phyloP scores from a whole-genome alignment of 345 rosid genomes.

The Lepidium didymum region DNA sequence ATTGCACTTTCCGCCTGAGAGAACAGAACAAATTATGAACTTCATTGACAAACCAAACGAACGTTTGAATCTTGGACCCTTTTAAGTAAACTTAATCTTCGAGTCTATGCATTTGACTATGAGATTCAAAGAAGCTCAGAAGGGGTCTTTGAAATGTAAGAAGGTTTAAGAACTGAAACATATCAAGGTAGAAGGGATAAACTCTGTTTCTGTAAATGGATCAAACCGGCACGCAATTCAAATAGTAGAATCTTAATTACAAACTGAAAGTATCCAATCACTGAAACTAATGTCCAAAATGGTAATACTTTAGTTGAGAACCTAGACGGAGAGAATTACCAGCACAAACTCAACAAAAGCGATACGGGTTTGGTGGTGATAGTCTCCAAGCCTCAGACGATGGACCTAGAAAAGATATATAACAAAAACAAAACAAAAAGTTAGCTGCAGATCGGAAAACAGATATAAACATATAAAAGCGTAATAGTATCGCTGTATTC shows the following conservation, averaged over 20 bases:
- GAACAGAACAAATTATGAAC: background rate
- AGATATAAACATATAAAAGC: background rate
- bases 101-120: background rate
- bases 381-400: slow-evolving; percentile 94
- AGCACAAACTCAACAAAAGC: slow-evolving; percentile 86
- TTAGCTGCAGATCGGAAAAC: background rate
- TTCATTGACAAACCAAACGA: background rate
- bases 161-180: background rate
- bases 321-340: slow-evolving; percentile 32
- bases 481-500: background rate
- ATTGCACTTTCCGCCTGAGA: slow-evolving; percentile 96
- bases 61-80: background rate
- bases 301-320: background rate
- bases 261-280: background rate
- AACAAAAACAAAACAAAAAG: background rate
- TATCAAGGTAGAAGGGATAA: background rate
- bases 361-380: slow-evolving; percentile 85
- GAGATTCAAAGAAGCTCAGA: background rate
- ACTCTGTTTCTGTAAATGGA: background rate
- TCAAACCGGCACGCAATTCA: background rate
- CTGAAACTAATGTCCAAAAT: background rate
- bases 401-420: slow-evolving; percentile 46
- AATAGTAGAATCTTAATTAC: background rate
- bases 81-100: background rate
- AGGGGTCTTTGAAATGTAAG: background rate